A percentile compares a stretch with the other conserved stretches of the same genome.
Conservation (phyloP, 306 rosid species). For the Fragaria nilgerrensis region DNA sequence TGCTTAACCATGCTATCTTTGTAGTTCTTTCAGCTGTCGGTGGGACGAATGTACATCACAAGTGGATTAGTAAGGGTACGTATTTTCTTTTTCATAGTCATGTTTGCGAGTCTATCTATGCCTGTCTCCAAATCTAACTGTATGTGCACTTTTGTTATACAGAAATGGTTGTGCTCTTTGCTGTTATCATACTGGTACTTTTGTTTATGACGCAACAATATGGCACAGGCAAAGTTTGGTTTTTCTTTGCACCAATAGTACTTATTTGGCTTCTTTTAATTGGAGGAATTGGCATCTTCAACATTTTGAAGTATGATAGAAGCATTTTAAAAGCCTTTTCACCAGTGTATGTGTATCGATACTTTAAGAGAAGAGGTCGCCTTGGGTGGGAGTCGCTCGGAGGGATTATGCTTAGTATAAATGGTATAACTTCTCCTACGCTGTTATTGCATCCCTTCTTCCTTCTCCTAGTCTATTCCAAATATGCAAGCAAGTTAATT, state of each 20-base stretch:
- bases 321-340: constrained; percentile 79
- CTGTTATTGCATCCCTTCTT: constrained; percentile 1
- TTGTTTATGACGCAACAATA: constrained; percentile 84
- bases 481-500: background rate
- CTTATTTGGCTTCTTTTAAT: constrained; percentile 89
- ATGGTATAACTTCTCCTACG: constrained; percentile 44
- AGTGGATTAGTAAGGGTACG: constrained; percentile 51
- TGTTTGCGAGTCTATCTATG: background rate
- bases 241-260: constrained; percentile 95
- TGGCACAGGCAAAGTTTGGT: constrained; percentile 90
- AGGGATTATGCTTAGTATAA: constrained; percentile 88
- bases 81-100: constrained; percentile 6
- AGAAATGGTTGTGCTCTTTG: constrained; percentile 77
- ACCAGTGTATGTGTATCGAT: constrained; percentile 67
- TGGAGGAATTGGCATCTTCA: constrained; percentile 90
- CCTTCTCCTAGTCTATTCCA: background rate
- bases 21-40: constrained; percentile 91
- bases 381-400: constrained; percentile 87
- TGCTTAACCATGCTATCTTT: constrained; percentile 20
- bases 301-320: constrained; percentile 72
- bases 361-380: constrained; percentile 62
- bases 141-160: constrained; percentile 25
- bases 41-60: constrained; percentile 71
- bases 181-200: constrained; percentile 70
- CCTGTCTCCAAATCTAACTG: constrained; percentile 15